Conservation (phyloP, 768 basidiomycete species). For the Naganishia kalamii region DNA sequence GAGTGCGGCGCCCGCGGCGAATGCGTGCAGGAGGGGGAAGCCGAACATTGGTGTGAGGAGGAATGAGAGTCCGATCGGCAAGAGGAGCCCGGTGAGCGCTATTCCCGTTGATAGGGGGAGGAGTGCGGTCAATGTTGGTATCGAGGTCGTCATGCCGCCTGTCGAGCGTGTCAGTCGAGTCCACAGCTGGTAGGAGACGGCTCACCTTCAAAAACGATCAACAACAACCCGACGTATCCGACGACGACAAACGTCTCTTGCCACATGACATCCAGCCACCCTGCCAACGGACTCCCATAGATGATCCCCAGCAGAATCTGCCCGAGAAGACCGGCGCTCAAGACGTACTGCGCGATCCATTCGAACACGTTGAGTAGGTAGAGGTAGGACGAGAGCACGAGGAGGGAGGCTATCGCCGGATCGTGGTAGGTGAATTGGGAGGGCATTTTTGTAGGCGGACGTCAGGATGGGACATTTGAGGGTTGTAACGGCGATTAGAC, state of each 20-base stretch:
- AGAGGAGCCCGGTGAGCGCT: slow-evolving; percentile 54
- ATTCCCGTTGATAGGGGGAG: slow-evolving; percentile 52
- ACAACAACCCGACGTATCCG: slow-evolving; percentile 52
- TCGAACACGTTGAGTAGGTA: slow-evolving; percentile 55
- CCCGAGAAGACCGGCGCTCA: slow-evolving; percentile 54
- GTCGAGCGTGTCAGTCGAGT: neutral
- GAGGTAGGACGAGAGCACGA: slow-evolving; percentile 56
- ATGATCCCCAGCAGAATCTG: slow-evolving; percentile 57
- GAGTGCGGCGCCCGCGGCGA: slow-evolving; percentile 60
- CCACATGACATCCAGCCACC: slow-evolving; percentile 49
- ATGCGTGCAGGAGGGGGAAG: slow-evolving; percentile 54
- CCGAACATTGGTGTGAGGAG: slow-evolving; percentile 53
- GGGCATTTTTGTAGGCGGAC: slow-evolving; percentile 9
- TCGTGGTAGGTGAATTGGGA: slow-evolving; percentile 44
- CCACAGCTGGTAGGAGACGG: neutral
- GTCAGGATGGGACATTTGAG: slow-evolving; percentile 3
- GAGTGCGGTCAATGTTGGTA: slow-evolving; percentile 51
- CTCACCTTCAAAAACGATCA: slow-evolving; percentile 55
- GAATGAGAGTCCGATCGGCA: slow-evolving; percentile 41
- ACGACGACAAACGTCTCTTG: slow-evolving; percentile 52
- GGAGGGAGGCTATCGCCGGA: slow-evolving; percentile 44
- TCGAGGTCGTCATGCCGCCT: slow-evolving; percentile 57
- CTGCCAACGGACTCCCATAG: slow-evolving; percentile 54
- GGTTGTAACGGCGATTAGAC: neutral
- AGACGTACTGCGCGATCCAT: slow-evolving; percentile 46